These are phyloP conservation scores for Teratosphaeria gauchensis DNA, from an alignment of 2,329 filamentous ascomycete species.

Conservation along the genomic window DNA sequence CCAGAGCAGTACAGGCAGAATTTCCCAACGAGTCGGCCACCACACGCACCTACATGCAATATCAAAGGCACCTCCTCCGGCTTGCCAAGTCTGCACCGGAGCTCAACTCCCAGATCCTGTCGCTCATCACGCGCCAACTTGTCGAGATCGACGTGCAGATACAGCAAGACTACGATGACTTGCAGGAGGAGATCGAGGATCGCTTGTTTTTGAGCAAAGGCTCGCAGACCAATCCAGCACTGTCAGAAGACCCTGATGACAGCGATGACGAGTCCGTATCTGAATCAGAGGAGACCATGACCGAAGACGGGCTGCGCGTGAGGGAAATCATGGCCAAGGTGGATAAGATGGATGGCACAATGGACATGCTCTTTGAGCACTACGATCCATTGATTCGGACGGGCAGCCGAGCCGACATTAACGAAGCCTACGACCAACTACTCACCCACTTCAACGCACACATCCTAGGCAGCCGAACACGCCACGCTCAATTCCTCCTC, in stretches of 20 bases:
- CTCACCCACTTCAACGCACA: slow-evolving; percentile 78
- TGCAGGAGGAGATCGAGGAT: slow-evolving; percentile 79
- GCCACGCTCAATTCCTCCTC: slow-evolving; percentile 88
- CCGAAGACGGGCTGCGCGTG: slow-evolving; percentile 51
- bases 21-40: slow-evolving; percentile 48
- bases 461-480: slow-evolving; percentile 80
- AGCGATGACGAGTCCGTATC: slow-evolving; percentile 63
- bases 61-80: slow-evolving; percentile 72
- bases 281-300: slow-evolving; percentile 49
- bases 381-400: slow-evolving; percentile 65
- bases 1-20: slow-evolving; percentile 34
- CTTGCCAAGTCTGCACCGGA: slow-evolving; percentile 70
- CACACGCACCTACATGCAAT: slow-evolving; percentile 72
- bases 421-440: slow-evolving; percentile 66
- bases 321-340: slow-evolving; percentile 71
- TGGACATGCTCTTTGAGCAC: slow-evolving; percentile 78
- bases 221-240: slow-evolving; percentile 30
- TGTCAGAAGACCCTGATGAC: slow-evolving; percentile 42
- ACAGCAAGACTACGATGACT: slow-evolving; percentile 82
- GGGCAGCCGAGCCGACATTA: slow-evolving; percentile 58
- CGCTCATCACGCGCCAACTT: slow-evolving; percentile 72
- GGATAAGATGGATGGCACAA: slow-evolving; percentile 80
- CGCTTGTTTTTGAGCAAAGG: slow-evolving; percentile 49
- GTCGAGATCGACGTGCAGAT: slow-evolving; percentile 95
- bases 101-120: slow-evolving; percentile 68